Evolutionary conservation across 352 stramenopile species (phyloP).

Genomic region (Elongisporangium senticosum): DNA sequence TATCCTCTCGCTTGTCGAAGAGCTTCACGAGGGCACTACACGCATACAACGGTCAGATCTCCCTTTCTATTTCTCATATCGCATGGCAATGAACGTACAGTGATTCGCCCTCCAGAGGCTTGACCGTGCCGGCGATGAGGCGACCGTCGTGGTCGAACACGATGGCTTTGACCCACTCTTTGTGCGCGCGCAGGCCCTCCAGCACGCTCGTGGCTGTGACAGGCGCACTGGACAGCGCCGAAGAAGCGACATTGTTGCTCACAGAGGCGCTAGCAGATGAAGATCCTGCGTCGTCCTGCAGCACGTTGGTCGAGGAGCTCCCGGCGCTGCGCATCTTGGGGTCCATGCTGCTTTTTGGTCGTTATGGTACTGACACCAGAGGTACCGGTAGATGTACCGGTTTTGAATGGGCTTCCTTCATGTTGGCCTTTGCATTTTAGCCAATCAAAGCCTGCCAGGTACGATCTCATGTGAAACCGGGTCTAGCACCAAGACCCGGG

Average conservation of each 20-base stretch:
- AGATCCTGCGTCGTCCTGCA: not conserved
- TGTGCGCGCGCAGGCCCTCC: constrained; percentile 48
- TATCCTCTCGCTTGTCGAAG: constrained; percentile 75
- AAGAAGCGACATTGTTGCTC: not conserved
- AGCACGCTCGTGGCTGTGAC: constrained; percentile 45
- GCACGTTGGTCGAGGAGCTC: not conserved
- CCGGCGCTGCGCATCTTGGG: not conserved
- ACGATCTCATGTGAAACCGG: not conserved
- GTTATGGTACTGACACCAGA: too few species aligned
- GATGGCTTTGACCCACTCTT: constrained; percentile 62
- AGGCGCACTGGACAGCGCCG: not conserved
- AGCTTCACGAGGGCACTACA: constrained; percentile 44
- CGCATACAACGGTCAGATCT: not conserved
- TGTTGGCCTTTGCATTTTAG: not conserved
- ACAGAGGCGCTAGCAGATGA: not conserved
- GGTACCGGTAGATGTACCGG: not conserved
- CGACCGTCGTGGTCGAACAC: constrained; percentile 54
- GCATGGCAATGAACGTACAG: not conserved
- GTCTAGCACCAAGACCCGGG: not conserved
- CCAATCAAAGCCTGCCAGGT: not conserved
- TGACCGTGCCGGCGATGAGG: constrained; percentile 46
- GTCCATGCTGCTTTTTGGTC: not conserved
- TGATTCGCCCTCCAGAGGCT: constrained; percentile 52
- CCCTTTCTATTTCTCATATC: not conserved
- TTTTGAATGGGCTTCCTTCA: not conserved